These are phyloP conservation scores for Fagopyrum tataricum DNA, from an alignment of 148 eudicot genomes.

Conservation along the genomic window DNA sequence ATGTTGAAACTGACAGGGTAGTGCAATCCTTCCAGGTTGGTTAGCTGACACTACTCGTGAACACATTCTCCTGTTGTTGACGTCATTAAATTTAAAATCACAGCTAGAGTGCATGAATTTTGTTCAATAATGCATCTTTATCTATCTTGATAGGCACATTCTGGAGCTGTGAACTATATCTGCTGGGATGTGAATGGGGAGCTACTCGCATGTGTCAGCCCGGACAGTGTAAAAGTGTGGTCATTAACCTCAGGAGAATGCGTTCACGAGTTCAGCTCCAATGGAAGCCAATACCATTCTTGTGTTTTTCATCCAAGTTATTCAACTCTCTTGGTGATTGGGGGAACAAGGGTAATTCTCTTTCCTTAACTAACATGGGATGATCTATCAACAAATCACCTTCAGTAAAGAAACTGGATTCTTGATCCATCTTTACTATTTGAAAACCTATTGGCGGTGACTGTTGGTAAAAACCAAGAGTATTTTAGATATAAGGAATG, in stretches of 20 bases:
- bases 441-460: neutral
- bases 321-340: conserved; percentile 78
- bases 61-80: too few relatives aligned
- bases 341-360: conserved; percentile 73
- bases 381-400: neutral
- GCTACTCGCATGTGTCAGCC: conserved; percentile 72
- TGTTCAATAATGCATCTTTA: neutral
- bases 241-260: conserved; percentile 65
- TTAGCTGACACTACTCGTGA: neutral
- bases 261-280: conserved; percentile 70
- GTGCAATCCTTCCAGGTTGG: conserved; percentile 72
- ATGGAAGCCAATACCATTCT: conserved; percentile 81
- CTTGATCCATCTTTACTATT: neutral
- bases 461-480: neutral
- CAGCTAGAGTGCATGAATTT: neutral
- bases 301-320: conserved; percentile 93
- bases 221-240: conserved; percentile 86
- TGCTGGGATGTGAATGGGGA: conserved; percentile 90
- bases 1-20: conserved; percentile 74
- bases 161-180: conserved; percentile 65
- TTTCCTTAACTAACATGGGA: neutral
- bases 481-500: neutral
- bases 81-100: neutral
- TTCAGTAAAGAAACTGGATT: neutral
- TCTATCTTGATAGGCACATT: conserved; percentile 44